These are phyloP conservation scores for Tricholomella constricta DNA, from an alignment of 768 basidiomycete genomes.

Conservation along the genomic window DNA sequence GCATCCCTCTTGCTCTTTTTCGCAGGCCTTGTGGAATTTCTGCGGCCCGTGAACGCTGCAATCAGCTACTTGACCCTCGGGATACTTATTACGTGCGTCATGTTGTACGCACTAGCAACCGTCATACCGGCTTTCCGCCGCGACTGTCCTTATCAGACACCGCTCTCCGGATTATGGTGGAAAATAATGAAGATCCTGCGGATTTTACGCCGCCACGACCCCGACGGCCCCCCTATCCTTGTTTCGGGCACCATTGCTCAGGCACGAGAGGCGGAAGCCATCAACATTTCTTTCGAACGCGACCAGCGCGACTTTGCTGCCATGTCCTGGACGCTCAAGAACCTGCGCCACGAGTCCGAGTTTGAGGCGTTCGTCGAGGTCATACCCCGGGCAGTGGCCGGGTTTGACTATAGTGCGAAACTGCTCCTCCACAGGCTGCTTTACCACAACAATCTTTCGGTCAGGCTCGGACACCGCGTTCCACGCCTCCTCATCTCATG, in stretches of 20 bases:
- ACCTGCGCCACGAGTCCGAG: constrained; percentile 35
- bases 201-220: constrained; percentile 22
- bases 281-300: constrained; percentile 32
- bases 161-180: constrained; percentile 36
- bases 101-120: constrained; percentile 33
- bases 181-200: constrained; percentile 25
- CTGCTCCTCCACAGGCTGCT: constrained; percentile 34
- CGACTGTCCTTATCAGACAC: constrained; percentile 39
- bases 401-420: constrained; percentile 41
- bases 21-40: constrained; percentile 46
- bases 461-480: constrained; percentile 36
- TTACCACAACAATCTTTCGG: constrained; percentile 28
- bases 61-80: constrained; percentile 34
- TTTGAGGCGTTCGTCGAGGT: constrained; percentile 38
- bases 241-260: constrained; percentile 26
- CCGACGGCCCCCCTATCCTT: constrained; percentile 19
- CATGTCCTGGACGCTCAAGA: constrained; percentile 40
- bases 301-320: constrained; percentile 41
- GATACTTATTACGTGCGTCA: constrained; percentile 29
- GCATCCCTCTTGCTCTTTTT: constrained; percentile 53
- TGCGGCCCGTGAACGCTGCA: constrained; percentile 35
- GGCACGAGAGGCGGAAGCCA: constrained; percentile 37
- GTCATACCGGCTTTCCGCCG: constrained; percentile 33
- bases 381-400: constrained; percentile 36
- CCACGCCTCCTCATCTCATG: constrained; percentile 35